phyloP scores from a whole-genome alignment of 2,329 filamentous ascomycete species.

The Trichoderma simmonsii region DNA sequence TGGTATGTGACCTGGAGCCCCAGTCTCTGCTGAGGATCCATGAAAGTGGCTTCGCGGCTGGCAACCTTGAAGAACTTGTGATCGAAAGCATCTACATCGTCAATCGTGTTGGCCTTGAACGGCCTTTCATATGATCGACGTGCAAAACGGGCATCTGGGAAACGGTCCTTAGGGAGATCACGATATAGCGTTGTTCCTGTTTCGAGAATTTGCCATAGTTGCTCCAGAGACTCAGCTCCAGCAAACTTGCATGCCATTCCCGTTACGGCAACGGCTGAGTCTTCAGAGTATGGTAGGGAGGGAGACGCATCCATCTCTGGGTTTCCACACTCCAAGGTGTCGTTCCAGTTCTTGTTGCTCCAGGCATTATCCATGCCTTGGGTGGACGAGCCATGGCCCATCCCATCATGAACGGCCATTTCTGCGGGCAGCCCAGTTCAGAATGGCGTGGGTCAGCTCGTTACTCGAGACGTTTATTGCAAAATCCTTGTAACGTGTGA shows the following conservation, averaged over 20 bases:
- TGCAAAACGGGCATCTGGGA: not conserved
- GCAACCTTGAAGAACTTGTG: slow-evolving; percentile 41
- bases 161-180: not conserved
- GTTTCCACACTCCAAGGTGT: not conserved
- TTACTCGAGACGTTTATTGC: not conserved
- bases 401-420: not conserved
- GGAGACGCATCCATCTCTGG: not conserved
- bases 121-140: not conserved
- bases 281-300: not conserved
- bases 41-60: slow-evolving; percentile 35
- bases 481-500: not conserved
- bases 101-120: slow-evolving; percentile 26
- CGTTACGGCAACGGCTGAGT: slow-evolving; percentile 33
- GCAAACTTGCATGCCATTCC: slow-evolving; percentile 40
- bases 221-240: slow-evolving; percentile 32
- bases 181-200: slow-evolving; percentile 17
- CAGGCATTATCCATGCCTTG: not conserved
- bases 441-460: not conserved
- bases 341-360: not conserved
- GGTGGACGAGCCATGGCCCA: not conserved
- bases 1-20: slow-evolving; percentile 42
- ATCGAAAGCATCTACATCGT: slow-evolving; percentile 33
- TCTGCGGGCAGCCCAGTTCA: not conserved
- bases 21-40: slow-evolving; percentile 41
- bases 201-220: slow-evolving; percentile 32